Base-by-base conservation (phyloP, 257 asterid species). In the Nicotiana sylvestris region DNA sequence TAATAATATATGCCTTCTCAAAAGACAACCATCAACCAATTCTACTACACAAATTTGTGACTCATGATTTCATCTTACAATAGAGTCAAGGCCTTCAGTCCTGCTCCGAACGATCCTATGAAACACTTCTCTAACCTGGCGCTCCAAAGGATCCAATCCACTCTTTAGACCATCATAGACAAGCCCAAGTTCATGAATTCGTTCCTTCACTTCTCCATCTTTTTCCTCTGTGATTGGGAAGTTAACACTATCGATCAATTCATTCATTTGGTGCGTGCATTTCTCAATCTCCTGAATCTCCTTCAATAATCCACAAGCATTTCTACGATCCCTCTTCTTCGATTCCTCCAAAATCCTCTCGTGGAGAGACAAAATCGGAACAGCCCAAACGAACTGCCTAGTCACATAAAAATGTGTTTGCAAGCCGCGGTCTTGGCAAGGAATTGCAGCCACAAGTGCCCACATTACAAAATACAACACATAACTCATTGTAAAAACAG, bases 391-490 rank as follows among this genome's bases (percentile, higher is more conserved):
- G 18, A 88, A 91, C 84, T 93, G 97, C 88, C 89, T 85, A 0
- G 91, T 35, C n/a, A 85, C 88, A 0, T 61, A 11, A 76, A 96
- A 91, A 86, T 94, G 95, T 1, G 93, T 84, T 51, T 93, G 97
- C 1, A 96, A 94, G 53, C 99, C 98, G 0, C 99, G 95, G 62
- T 96, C 99, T 74, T 96, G 99, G 77, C 99, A 96, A 0, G 99
- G 99, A 56, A 96, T 94, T 1, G 98, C 98, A 1, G 99, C 99
- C 37, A 96, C 99, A 3, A 96, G 94, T 16, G 95, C 92, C 98
- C 98, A 96, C 97, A 90, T 93, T 30, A 91, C 93, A 35, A 96
- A 92, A 12, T 94, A 69, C 21, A 94, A 86, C 82, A 93, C 97
- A 66, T 92, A 90, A 83, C 87, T 96, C 99, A 96, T 96, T 0